Evolutionary conservation across 345 rosid species (phyloP).

Genomic region (Gossypium raimondii): DNA sequence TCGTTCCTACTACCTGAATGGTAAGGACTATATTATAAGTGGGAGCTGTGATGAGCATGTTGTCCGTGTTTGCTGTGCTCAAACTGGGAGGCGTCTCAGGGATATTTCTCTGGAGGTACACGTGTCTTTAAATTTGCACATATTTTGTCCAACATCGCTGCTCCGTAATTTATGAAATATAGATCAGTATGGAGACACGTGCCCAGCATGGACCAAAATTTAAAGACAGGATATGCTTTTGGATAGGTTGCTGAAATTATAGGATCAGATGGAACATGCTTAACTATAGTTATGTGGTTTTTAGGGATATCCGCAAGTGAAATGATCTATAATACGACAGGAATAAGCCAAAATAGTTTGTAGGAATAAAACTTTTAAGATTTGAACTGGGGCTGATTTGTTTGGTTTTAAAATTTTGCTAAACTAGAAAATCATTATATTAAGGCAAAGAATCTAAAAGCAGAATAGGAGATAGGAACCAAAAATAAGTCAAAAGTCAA

Average conservation of each 20-base stretch:
- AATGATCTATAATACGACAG: background rate
- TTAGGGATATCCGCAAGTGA: background rate
- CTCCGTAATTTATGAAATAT: background rate
- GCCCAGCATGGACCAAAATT: background rate
- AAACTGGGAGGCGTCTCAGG: slow-evolving; percentile 94
- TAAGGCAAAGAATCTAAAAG: background rate
- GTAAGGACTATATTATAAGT: slow-evolving; percentile 84
- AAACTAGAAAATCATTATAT: background rate
- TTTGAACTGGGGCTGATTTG: slow-evolving; percentile 1
- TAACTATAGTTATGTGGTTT: background rate
- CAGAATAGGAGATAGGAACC: no score
- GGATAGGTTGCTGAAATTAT: background rate
- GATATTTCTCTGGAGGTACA: slow-evolving; percentile 87
- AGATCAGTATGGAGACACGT: background rate
- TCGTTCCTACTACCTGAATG: slow-evolving; percentile 90
- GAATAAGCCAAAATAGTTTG: background rate
- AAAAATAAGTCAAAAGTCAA: background rate
- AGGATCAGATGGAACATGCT: background rate
- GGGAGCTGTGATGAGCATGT: slow-evolving; percentile 91
- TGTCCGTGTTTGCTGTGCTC: slow-evolving; percentile 91
- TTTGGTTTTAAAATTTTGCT: background rate
- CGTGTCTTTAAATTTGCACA: background rate
- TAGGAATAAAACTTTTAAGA: background rate
- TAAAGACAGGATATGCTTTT: background rate
- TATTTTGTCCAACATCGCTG: background rate